Percentiles rank a stretch among this genome's conserved stretches.
phyloP scores from a whole-genome alignment of 768 basidiomycete genomes.

The Pisolithus microcarpus region DNA sequence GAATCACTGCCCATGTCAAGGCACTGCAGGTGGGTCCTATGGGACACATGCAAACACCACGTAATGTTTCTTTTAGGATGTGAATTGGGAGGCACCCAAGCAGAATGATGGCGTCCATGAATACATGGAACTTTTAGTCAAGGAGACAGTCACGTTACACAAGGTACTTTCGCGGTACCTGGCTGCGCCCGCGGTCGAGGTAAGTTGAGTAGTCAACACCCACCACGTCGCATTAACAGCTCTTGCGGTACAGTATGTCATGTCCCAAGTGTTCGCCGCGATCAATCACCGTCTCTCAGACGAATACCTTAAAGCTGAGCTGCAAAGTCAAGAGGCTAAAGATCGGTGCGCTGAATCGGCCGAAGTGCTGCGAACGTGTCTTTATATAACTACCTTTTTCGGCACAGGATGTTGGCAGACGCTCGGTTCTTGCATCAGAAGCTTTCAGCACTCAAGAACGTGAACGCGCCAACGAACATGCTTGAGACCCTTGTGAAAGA shows the following conservation, averaged over 20 bases:
- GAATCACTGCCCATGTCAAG: constrained; percentile 78
- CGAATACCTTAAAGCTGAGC: constrained; percentile 75
- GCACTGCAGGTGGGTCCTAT: constrained; percentile 57
- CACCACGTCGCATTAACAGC: constrained; percentile 2
- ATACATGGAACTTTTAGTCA: constrained; percentile 92
- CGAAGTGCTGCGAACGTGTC: constrained; percentile 5
- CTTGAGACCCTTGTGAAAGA: constrained; percentile 82
- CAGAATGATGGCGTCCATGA: constrained; percentile 61
- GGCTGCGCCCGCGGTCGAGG: constrained; percentile 72
- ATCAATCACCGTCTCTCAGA: constrained; percentile 88
- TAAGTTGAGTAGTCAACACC: constrained; percentile 30
- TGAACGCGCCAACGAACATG: constrained; percentile 65
- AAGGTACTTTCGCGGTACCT: constrained; percentile 94
- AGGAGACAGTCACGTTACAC: constrained; percentile 92
- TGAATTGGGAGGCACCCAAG: constrained; percentile 70
- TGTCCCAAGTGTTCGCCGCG: constrained; percentile 90
- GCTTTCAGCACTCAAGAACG: constrained; percentile 67
- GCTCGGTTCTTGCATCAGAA: constrained; percentile 71
- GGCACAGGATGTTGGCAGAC: constrained; percentile 67
- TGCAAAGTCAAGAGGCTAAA: constrained; percentile 80
- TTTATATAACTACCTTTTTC: constrained; percentile 13
- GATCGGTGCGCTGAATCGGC: constrained; percentile 48
- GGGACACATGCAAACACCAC: constrained; percentile 1
- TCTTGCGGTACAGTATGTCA: constrained; percentile 59
- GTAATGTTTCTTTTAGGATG: constrained; percentile 37